Conservation (phyloP, 352 stramenopile species). For the Globisporangium alternatum region DNA sequence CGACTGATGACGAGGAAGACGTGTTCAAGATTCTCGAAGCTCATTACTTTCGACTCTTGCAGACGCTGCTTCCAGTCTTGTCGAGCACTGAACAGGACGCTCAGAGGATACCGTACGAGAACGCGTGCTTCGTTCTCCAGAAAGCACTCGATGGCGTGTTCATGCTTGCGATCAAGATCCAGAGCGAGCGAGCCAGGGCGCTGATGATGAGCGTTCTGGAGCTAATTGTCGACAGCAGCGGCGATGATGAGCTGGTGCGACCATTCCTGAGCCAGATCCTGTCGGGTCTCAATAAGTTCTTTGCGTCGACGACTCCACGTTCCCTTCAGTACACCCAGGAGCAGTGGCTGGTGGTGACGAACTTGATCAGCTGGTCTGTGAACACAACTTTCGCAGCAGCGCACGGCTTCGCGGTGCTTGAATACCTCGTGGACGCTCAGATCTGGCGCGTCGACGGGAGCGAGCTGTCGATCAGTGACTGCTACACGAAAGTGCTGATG, state of each 20-base stretch:
- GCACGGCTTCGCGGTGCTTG: constrained; percentile 60
- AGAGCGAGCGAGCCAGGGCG: constrained; percentile 28
- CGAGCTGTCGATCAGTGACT: constrained; percentile 54
- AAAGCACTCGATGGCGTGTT: constrained; percentile 65
- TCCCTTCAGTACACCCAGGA: constrained; percentile 37
- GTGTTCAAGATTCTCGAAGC: constrained; percentile 41
- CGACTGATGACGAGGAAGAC: constrained; percentile 39
- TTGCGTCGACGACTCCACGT: constrained; percentile 26
- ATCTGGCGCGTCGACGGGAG: constrained; percentile 54
- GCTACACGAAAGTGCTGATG: constrained; percentile 62
- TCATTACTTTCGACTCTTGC: constrained; percentile 49
- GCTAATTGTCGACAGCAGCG: constrained; percentile 55
- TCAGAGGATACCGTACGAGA: constrained; percentile 62
- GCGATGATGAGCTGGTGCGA: constrained; percentile 53
- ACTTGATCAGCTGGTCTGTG: constrained; percentile 59
- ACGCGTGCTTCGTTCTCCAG: constrained; percentile 52
- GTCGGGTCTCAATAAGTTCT: constrained; percentile 41
- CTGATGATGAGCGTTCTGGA: constrained; percentile 44
- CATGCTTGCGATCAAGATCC: constrained; percentile 39
- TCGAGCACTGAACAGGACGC: constrained; percentile 26
- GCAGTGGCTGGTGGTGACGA: constrained; percentile 63
- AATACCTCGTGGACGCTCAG: constrained; percentile 49
- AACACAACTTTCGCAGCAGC: constrained; percentile 36
- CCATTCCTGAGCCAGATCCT: constrained; percentile 67
- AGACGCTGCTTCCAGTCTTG: constrained; percentile 44